phyloP scores from a whole-genome alignment of 768 basidiomycete species.

The Mycena rosella region DNA sequence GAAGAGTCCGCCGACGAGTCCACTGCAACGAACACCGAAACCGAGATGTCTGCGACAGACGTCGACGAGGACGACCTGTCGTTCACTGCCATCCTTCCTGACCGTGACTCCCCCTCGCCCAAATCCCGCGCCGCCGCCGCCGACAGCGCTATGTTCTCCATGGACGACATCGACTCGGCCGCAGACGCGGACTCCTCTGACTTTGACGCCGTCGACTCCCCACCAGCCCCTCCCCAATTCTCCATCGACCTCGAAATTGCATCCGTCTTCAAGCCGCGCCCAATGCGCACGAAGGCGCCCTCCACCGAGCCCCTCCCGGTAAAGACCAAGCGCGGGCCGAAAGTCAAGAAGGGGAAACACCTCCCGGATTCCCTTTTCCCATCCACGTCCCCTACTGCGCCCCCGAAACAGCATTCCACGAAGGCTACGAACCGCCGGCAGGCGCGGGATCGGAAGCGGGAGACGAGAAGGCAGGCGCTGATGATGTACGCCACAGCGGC shows the following conservation, averaged over 20 bases:
- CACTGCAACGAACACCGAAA: constrained; percentile 42
- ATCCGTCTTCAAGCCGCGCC: constrained; percentile 81
- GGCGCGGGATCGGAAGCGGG: constrained; percentile 64
- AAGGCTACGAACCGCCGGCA: constrained; percentile 56
- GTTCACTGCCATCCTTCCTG: constrained; percentile 48
- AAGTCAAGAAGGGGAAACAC: constrained; percentile 55
- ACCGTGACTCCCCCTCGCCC: constrained; percentile 36
- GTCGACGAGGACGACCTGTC: constrained; percentile 54
- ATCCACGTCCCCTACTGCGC: constrained; percentile 23
- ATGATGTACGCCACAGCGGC: constrained; percentile 44
- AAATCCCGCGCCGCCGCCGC: constrained; percentile 38
- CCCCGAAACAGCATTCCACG: constrained; percentile 34
- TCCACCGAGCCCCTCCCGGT: constrained; percentile 46
- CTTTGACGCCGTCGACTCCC: constrained; percentile 25
- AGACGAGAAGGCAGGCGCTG: constrained; percentile 57
- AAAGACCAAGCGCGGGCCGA: constrained; percentile 49
- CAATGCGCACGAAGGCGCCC: constrained; percentile 60
- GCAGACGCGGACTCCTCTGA: constrained; percentile 46
- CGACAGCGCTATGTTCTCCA: constrained; percentile 57
- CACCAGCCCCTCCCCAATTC: constrained; percentile 40
- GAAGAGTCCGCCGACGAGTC: constrained; percentile 45
- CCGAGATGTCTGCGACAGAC: constrained; percentile 52
- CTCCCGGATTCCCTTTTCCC: constrained; percentile 32
- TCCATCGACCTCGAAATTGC: constrained; percentile 74
- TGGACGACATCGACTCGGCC: constrained; percentile 60